These are phyloP conservation scores for Polygonum aviculare DNA, from an alignment of 148 eudicot species.

Conservation along the genomic window DNA sequence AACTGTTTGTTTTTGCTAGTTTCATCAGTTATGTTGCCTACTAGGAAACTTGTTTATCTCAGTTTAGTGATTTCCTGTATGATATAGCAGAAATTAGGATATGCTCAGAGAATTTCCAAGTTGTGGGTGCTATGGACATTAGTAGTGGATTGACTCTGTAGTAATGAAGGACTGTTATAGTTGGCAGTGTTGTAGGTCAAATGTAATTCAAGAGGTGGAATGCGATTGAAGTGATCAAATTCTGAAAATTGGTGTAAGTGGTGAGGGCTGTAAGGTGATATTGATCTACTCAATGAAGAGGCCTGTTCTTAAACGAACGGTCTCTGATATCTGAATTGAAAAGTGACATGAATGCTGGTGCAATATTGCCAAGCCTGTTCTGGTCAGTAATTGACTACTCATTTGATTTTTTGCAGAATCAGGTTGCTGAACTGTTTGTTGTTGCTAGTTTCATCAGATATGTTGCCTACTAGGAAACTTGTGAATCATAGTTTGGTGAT, in stretches of 20 bases:
- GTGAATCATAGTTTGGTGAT: neutral
- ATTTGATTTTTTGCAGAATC: neutral
- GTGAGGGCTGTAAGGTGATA: neutral
- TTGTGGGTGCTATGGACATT: neutral
- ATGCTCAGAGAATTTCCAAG: neutral
- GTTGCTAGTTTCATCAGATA: neutral
- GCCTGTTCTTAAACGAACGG: neutral
- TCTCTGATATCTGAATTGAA: neutral
- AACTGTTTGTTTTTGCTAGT: neutral
- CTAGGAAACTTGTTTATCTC: neutral
- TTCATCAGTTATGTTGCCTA: neutral
- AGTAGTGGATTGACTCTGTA: neutral
- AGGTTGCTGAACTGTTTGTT: neutral
- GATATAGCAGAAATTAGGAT: neutral
- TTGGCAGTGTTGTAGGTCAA: neutral
- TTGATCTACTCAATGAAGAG: neutral
- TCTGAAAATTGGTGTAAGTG: neutral
- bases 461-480: neutral
- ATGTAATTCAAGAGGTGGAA: neutral
- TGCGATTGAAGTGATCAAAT: neutral
- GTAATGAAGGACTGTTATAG: neutral
- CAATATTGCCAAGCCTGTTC: conserved; percentile 23
- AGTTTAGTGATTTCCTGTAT: neutral
- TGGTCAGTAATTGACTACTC: conserved; percentile 20
- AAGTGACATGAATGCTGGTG: neutral